Evolutionary conservation across 2,329 filamentous ascomycete species (phyloP).

Genomic region (Botrytis deweyae): DNA sequence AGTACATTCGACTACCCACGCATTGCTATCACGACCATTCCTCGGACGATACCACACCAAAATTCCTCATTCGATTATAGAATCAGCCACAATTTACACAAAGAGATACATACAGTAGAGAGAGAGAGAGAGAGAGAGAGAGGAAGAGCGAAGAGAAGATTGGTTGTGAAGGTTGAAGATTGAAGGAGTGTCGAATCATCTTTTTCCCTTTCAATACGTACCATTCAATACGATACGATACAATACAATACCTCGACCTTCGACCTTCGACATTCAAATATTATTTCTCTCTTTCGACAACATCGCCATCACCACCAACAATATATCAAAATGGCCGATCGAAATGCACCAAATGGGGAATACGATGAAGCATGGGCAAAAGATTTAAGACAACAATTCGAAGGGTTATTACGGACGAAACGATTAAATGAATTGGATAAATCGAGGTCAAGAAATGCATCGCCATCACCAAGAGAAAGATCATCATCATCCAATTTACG

Average conservation of each 20-base stretch:
- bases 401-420: slow-evolving; percentile 81
- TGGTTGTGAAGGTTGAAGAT: slow-evolving; percentile 5
- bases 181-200: neutral
- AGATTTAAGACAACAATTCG: slow-evolving; percentile 79
- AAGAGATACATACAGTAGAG: neutral
- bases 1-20: neutral
- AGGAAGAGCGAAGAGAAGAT: neutral
- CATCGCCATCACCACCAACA: neutral
- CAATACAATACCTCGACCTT: neutral
- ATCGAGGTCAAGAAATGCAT: slow-evolving; percentile 58
- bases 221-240: neutral
- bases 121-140: neutral
- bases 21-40: neutral
- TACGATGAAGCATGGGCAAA: slow-evolving; percentile 73
- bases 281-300: neutral
- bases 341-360: slow-evolving; percentile 29
- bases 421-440: slow-evolving; percentile 79
- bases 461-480: slow-evolving; percentile 54
- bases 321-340: slow-evolving; percentile 33
- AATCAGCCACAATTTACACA: neutral
- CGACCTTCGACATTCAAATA: neutral
- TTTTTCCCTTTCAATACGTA: neutral
- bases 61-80: slow-evolving; percentile 1
- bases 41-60: neutral
- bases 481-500: slow-evolving; percentile 51